Evolutionary conservation across 2,329 filamentous ascomycete species (phyloP).

Genomic region (Verticillium tricorpus): DNA sequence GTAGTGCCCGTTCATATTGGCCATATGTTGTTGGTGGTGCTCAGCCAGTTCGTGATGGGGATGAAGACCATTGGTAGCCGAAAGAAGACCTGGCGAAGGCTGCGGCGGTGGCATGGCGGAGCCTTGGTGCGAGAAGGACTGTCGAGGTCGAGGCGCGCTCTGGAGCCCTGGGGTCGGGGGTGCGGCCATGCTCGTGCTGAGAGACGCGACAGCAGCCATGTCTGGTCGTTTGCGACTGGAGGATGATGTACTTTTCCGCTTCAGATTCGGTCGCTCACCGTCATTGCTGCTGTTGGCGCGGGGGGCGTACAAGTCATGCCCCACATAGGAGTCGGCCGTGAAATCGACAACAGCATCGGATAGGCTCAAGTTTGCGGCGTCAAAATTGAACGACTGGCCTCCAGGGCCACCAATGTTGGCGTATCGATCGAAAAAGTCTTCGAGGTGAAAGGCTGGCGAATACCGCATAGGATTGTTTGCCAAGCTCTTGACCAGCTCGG

Average conservation of each 20-base stretch:
- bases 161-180: constrained; percentile 19
- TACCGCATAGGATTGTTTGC: constrained; percentile 67
- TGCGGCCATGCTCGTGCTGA: constrained; percentile 24
- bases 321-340: constrained; percentile 49
- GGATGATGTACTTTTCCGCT: constrained; percentile 42
- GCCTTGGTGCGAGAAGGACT: constrained; percentile 29
- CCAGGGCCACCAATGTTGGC: constrained; percentile 50
- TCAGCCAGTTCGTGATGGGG: constrained; percentile 27
- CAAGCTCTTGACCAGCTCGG: constrained; percentile 71
- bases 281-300: constrained; percentile 24
- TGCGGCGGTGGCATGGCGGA: constrained; percentile 26
- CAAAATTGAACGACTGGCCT: constrained; percentile 59
- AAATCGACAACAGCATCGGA: constrained; percentile 61
- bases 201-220: constrained; percentile 28
- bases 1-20: constrained; percentile 27
- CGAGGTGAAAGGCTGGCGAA: constrained; percentile 75
- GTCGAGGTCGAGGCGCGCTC: constrained; percentile 27
- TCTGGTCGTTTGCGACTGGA: constrained; percentile 34
- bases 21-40: constrained; percentile 20
- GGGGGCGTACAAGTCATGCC: constrained; percentile 42
- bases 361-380: constrained; percentile 70
- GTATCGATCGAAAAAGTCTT: constrained; percentile 86
- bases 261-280: constrained; percentile 35
- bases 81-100: constrained; percentile 32
- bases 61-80: constrained; percentile 31